Evolutionary conservation across 2,329 filamentous ascomycete genomes (phyloP).

Genomic region (Colletotrichum costaricense): DNA sequence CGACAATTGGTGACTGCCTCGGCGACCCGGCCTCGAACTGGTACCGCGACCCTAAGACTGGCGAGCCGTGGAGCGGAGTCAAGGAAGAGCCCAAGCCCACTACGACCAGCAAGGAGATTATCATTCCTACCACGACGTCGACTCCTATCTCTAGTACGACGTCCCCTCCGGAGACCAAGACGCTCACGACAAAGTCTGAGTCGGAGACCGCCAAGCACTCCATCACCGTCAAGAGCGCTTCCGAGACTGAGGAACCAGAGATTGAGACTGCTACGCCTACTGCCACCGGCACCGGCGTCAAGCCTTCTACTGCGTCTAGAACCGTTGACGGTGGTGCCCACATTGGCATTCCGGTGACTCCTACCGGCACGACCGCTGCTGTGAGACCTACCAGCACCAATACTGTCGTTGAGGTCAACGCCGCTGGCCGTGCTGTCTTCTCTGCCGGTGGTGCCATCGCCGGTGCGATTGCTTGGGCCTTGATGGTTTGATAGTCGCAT

Average conservation of each 20-base stretch:
- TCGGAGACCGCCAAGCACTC: not conserved
- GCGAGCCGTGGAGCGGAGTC: slow-evolving; percentile 13
- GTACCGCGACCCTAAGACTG: slow-evolving; percentile 53
- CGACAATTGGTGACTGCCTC: slow-evolving; percentile 60
- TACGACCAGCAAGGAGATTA: not conserved
- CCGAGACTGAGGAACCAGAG: not conserved
- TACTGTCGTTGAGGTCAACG: slow-evolving; percentile 18
- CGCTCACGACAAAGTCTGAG: not conserved
- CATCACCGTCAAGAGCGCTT: not conserved
- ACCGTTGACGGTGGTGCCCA: slow-evolving; percentile 25
- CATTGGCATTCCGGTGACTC: slow-evolving; percentile 9
- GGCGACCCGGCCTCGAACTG: slow-evolving; percentile 57
- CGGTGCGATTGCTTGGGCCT: slow-evolving; percentile 10
- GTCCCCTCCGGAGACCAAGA: not conserved
- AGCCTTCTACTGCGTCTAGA: slow-evolving; percentile 5
- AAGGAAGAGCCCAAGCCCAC: slow-evolving; percentile 31
- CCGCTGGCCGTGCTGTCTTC: slow-evolving; percentile 21
- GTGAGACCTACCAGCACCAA: slow-evolving; percentile 17
- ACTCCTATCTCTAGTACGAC: not conserved
- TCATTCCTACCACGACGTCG: slow-evolving; percentile 3
- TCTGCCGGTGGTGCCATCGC: slow-evolving; percentile 5
- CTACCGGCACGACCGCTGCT: not conserved
- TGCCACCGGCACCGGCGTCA: slow-evolving; percentile 4
- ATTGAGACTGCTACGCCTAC: not conserved
- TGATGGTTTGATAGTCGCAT: slow-evolving; percentile 4